These are phyloP conservation scores for Phaeoacremonium minimum DNA, from an alignment of 2,329 filamentous ascomycete species.

Conservation along the genomic window DNA sequence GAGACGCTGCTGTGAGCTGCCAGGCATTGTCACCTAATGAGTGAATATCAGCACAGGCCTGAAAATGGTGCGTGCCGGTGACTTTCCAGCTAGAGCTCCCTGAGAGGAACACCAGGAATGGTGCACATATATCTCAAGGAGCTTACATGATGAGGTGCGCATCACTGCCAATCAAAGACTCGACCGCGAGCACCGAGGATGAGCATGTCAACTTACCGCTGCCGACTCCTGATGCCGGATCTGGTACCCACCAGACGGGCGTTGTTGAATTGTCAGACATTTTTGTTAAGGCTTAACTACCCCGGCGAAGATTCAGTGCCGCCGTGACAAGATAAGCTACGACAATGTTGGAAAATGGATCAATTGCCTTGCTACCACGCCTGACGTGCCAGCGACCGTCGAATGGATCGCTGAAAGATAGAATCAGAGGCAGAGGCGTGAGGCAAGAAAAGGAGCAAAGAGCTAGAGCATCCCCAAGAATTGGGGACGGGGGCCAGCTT, in stretches of 20 bases:
- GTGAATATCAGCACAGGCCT: not conserved
- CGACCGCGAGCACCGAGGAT: too few species aligned
- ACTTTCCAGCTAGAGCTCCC: too few species aligned
- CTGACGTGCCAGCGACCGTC: too few species aligned
- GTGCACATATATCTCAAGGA: not conserved
- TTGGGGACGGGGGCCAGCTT: too few species aligned
- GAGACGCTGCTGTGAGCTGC: slow-evolving; percentile 44
- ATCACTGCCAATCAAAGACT: not conserved
- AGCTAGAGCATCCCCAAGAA: too few species aligned
- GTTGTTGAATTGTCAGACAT: not conserved
- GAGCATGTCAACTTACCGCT: slow-evolving; percentile 5
- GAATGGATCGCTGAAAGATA: not conserved
- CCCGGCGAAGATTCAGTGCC: not conserved
- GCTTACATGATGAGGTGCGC: not conserved
- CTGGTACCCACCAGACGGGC: slow-evolving; percentile 8
- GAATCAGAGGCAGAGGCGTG: not conserved
- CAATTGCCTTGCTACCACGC: too few species aligned
- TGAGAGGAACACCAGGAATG: too few species aligned
- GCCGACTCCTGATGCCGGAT: slow-evolving; percentile 6
- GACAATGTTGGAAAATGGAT: too few species aligned
- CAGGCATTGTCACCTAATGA: slow-evolving; percentile 43
- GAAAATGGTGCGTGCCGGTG: too few species aligned
- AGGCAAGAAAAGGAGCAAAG: too few species aligned
- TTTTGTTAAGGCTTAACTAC: not conserved
- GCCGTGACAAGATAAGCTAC: not conserved